Conservation (phyloP, 1,284 basidiomycete species). For the Earliella scabrosa region DNA sequence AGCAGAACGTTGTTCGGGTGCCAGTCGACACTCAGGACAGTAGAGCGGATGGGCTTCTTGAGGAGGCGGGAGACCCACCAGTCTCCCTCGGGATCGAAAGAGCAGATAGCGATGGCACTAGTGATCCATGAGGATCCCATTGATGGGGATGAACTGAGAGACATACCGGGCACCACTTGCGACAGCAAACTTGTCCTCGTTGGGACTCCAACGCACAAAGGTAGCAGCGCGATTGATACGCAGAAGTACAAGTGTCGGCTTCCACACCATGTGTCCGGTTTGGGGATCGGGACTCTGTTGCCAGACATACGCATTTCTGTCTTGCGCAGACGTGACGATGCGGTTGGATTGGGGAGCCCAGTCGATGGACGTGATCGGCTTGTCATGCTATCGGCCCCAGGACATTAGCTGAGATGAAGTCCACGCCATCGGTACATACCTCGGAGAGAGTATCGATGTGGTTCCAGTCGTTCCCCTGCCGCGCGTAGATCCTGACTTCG, state of each 20-base stretch:
- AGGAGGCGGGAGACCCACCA: constrained; percentile 99
- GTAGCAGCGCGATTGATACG: constrained; percentile 97
- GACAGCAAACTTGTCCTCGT: constrained; percentile 99
- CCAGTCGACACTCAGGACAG: constrained; percentile 95
- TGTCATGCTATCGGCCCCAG: constrained; percentile 81
- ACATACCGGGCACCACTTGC: constrained; percentile 90
- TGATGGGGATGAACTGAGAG: not conserved
- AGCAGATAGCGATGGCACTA: constrained; percentile 92
- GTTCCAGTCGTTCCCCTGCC: constrained; percentile 75
- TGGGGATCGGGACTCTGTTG: constrained; percentile 76
- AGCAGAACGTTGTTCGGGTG: constrained; percentile 94
- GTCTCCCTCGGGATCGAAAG: constrained; percentile 95
- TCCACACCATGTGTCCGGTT: constrained; percentile 81
- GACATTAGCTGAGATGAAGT: too few species aligned
- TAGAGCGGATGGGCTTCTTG: constrained; percentile 86
- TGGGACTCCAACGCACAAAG: constrained; percentile 94
- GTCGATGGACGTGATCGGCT: constrained; percentile 97
- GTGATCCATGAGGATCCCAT: not conserved
- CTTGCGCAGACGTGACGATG: constrained; percentile 98
- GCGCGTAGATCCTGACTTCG: constrained; percentile 84
- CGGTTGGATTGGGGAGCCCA: constrained; percentile 98
- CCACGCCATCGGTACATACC: constrained; percentile 48
- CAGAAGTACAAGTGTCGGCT: constrained; percentile 95
- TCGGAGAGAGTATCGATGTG: constrained; percentile 84
- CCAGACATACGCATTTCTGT: constrained; percentile 99